Evolutionary conservation across 2,329 filamentous ascomycete species (phyloP).

Genomic region (Aureobasidium sp.): DNA sequence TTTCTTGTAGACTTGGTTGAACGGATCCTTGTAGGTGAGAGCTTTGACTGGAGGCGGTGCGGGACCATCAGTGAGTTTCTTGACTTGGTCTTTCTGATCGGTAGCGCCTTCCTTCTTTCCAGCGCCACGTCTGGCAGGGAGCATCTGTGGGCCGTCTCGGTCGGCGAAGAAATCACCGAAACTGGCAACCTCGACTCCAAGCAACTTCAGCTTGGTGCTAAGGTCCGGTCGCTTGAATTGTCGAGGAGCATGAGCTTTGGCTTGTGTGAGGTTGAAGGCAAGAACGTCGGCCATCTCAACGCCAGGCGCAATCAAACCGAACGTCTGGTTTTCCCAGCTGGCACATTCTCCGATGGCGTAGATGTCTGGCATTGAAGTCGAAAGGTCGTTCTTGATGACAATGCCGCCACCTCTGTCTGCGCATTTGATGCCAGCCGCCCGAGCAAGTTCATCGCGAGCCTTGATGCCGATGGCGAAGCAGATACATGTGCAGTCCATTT

Average conservation of each 20-base stretch:
- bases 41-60: conserved; percentile 64
- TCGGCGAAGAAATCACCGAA: conserved; percentile 95
- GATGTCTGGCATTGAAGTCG: conserved; percentile 64
- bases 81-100: conserved; percentile 40
- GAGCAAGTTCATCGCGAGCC: conserved; percentile 70
- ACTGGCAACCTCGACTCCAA: conserved; percentile 85
- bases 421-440: conserved; percentile 62
- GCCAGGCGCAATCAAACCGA: conserved; percentile 81
- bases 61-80: conserved; percentile 49
- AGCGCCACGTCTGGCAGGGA: conserved; percentile 54
- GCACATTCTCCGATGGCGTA: conserved; percentile 90
- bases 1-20: conserved; percentile 85
- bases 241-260: conserved; percentile 61
- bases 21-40: conserved; percentile 82
- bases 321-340: conserved; percentile 80
- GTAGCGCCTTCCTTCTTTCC: conserved; percentile 38
- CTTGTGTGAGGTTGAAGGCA: conserved; percentile 83
- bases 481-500: conserved; percentile 69
- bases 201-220: conserved; percentile 83
- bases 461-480: conserved; percentile 88
- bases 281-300: conserved; percentile 91
- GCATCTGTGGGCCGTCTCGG: conserved; percentile 66
- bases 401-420: conserved; percentile 70
- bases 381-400: conserved; percentile 58
- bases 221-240: conserved; percentile 76